Conservation (phyloP, 108 stramenopile genomes). For the Skeletonema menzelii region DNA sequence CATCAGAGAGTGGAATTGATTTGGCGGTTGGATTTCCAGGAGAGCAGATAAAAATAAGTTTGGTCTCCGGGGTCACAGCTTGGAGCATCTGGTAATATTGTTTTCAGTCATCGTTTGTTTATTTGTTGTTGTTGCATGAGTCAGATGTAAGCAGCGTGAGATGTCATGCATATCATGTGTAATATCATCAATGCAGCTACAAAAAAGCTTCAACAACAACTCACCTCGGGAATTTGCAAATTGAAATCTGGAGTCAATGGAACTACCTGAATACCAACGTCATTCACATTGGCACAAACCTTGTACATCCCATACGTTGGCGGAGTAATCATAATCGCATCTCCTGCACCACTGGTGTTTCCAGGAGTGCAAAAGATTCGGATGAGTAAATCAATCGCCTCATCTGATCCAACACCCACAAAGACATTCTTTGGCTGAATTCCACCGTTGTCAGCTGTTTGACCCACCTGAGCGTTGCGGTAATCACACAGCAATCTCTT, state of each 20-base stretch:
- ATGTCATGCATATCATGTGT: neutral
- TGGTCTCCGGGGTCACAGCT: constrained; percentile 74
- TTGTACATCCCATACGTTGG: constrained; percentile 98
- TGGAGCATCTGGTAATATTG: constrained; percentile 52
- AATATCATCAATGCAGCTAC: constrained; percentile 1
- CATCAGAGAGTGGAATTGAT: constrained; percentile 73
- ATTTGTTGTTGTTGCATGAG: neutral
- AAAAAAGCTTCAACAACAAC: constrained; percentile 12
- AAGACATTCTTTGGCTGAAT: constrained; percentile 87
- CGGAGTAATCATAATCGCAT: constrained; percentile 88
- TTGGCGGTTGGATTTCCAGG: constrained; percentile 96
- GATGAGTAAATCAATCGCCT: constrained; percentile 96
- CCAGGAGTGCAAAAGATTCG: constrained; percentile 93
- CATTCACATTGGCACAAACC: constrained; percentile 95
- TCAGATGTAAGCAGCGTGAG: neutral
- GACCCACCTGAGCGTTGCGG: constrained; percentile 33
- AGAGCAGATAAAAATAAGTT: constrained; percentile 91
- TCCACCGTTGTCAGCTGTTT: constrained; percentile 30
- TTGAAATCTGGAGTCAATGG: constrained; percentile 85
- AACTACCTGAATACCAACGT: constrained; percentile 74
- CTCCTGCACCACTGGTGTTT: constrained; percentile 31
- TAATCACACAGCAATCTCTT: constrained; percentile 76
- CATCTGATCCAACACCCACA: constrained; percentile 95
- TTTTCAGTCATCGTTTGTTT: neutral
- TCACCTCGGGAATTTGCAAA: constrained; percentile 64